These are phyloP conservation scores for Staphylotrichum tortipilum DNA, from an alignment of 495 filamentous ascomycete species.

Conservation along the genomic window DNA sequence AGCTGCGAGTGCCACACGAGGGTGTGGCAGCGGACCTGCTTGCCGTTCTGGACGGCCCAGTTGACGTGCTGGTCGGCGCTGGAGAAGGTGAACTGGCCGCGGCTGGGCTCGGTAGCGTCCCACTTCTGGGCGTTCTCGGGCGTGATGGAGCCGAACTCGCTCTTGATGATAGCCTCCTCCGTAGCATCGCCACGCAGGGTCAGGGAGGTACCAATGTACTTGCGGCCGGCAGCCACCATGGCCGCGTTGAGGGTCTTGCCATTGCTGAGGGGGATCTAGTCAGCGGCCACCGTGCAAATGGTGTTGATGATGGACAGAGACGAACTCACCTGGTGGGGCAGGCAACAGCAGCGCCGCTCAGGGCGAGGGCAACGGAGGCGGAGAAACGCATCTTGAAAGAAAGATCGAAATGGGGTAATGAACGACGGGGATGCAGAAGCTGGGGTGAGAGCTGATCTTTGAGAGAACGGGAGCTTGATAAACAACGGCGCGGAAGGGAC, in stretches of 20 bases:
- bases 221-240: slow-evolving; percentile 24
- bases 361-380: not conserved
- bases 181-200: slow-evolving; percentile 34
- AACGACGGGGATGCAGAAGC: no score
- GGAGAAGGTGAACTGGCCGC: slow-evolving; percentile 43
- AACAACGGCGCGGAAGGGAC: no score
- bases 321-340: no score
- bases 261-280: not conserved
- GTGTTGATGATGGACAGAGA: no score
- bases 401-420: no score
- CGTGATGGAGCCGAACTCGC: slow-evolving; percentile 44
- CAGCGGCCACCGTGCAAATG: no score
- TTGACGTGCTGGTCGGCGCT: slow-evolving; percentile 42
- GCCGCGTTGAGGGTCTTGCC: not conserved
- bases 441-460: no score
- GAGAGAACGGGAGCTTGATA: no score
- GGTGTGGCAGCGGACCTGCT: slow-evolving; percentile 48
- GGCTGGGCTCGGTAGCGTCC: slow-evolving; percentile 40
- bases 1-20: slow-evolving; percentile 54
- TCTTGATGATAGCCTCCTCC: slow-evolving; percentile 31
- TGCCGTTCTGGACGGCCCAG: slow-evolving; percentile 34
- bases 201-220: slow-evolving; percentile 39
- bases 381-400: not conserved
- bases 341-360: not conserved
- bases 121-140: slow-evolving; percentile 48